phyloP scores from a whole-genome alignment of 331 rosid species.

The Pyracantha coccinea region DNA sequence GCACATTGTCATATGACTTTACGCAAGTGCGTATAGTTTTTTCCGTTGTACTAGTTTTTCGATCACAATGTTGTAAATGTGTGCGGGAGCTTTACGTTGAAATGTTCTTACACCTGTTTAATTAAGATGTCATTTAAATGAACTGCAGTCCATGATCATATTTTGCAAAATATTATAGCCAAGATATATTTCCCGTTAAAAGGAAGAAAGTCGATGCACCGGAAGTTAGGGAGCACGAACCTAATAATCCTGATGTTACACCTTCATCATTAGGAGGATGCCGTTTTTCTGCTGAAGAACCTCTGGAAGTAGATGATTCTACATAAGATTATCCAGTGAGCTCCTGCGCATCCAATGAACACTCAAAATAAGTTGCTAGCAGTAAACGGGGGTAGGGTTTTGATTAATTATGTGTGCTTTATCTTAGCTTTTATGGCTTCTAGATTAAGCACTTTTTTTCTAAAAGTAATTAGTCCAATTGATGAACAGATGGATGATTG shows the following conservation, averaged over 20 bases:
- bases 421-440: neutral
- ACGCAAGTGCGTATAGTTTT: neutral
- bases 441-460: too few relatives aligned
- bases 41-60: neutral
- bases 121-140: conserved; percentile 1
- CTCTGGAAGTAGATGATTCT: conserved; percentile 45
- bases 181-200: conserved; percentile 67
- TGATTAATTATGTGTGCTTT: neutral
- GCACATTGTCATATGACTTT: neutral
- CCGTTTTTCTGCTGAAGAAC: conserved; percentile 41
- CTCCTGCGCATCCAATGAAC: conserved; percentile 39
- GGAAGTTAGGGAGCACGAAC: neutral
- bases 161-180: conserved; percentile 86
- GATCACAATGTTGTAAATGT: neutral
- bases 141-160: conserved; percentile 91
- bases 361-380: conserved; percentile 34
- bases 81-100: conserved; percentile 1
- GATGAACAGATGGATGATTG: too few relatives aligned
- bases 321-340: conserved; percentile 49
- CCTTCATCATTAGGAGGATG: conserved; percentile 61
- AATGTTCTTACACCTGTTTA: neutral
- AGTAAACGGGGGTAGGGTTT: conserved; percentile 18
- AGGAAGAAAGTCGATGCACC: conserved; percentile 32
- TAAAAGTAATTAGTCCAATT: too few relatives aligned
- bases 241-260: conserved; percentile 25